phyloP scores from a whole-genome alignment of 352 stramenopile genomes.

The Phytophthora litchii region DNA sequence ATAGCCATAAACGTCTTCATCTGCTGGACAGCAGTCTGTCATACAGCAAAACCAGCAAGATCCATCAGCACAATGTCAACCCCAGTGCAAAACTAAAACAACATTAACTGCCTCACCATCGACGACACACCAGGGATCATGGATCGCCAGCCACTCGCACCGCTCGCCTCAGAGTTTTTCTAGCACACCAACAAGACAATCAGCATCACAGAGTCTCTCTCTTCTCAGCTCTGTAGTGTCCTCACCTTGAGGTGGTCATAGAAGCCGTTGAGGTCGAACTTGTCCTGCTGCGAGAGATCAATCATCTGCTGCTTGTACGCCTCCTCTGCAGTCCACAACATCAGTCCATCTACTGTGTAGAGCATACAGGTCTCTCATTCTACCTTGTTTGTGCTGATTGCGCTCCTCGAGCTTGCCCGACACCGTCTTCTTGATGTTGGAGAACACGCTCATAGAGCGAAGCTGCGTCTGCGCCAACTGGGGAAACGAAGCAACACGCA shows the following conservation, averaged over 20 bases:
- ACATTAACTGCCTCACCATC: constrained; percentile 50
- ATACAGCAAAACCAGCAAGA: constrained; percentile 5
- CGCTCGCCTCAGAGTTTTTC: constrained; percentile 80
- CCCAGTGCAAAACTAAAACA: neutral
- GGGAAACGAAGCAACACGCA: constrained; percentile 1
- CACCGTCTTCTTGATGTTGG: constrained; percentile 72
- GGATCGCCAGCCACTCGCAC: constrained; percentile 78
- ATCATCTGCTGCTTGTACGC: constrained; percentile 82
- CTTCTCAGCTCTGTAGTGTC: neutral
- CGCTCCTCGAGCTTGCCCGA: constrained; percentile 81
- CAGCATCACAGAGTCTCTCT: neutral
- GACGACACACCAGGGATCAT: constrained; percentile 81
- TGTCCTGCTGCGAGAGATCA: constrained; percentile 64
- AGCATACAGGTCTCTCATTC: neutral
- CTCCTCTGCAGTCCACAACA: constrained; percentile 43
- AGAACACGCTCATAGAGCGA: constrained; percentile 78
- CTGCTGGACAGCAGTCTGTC: constrained; percentile 82
- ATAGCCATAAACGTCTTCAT: constrained; percentile 86
- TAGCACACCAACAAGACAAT: constrained; percentile 23
- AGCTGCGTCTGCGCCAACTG: constrained; percentile 37
- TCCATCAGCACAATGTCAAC: constrained; percentile 4
- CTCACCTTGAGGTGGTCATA: constrained; percentile 71
- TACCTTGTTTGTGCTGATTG: constrained; percentile 82
- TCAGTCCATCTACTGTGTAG: neutral
- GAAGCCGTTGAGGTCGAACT: constrained; percentile 78